phyloP scores from a whole-genome alignment of 257 asterid species.

The Solanum neorickii region DNA sequence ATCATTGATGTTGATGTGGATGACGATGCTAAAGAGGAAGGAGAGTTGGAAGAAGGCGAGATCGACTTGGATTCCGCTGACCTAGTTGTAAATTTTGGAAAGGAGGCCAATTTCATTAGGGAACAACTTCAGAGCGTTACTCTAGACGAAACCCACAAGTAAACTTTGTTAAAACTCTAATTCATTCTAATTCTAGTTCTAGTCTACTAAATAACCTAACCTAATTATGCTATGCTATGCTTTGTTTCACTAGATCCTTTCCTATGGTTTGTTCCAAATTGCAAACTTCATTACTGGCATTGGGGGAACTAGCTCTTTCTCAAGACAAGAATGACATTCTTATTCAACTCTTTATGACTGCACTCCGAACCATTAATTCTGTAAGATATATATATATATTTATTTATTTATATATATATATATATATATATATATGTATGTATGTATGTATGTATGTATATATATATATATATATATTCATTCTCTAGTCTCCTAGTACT shows the following conservation, averaged over 20 bases:
- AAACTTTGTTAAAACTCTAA: conserved; percentile 14
- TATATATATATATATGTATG: too few species aligned
- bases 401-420: too few species aligned
- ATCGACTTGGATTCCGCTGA: conserved; percentile 92
- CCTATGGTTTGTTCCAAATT: conserved; percentile 38
- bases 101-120: conserved; percentile 31
- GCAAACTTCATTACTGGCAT: conserved; percentile 26
- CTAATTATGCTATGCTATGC: not conserved
- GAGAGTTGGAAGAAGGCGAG: conserved; percentile 97
- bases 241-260: conserved; percentile 45
- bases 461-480: not conserved
- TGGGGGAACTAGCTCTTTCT: conserved; percentile 29
- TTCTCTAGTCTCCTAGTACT: not conserved
- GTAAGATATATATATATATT: conserved; percentile 25
- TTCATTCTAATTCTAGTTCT: not conserved
- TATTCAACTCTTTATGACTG: conserved; percentile 37
- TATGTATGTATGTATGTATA: not conserved
- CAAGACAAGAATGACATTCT: conserved; percentile 48
- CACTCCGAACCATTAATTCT: conserved; percentile 31
- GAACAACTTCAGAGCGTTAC: conserved; percentile 42
- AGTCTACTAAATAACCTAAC: not conserved
- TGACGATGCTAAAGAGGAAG: conserved; percentile 73
- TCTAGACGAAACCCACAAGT: conserved; percentile 46
- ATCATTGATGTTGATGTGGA: conserved; percentile 37
- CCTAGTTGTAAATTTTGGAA: conserved; percentile 2